Evolutionary conservation across 768 basidiomycete genomes (phyloP), one percentile per base, ranked within the genome.

Genomic region (Boletus sensibilis): DNA sequence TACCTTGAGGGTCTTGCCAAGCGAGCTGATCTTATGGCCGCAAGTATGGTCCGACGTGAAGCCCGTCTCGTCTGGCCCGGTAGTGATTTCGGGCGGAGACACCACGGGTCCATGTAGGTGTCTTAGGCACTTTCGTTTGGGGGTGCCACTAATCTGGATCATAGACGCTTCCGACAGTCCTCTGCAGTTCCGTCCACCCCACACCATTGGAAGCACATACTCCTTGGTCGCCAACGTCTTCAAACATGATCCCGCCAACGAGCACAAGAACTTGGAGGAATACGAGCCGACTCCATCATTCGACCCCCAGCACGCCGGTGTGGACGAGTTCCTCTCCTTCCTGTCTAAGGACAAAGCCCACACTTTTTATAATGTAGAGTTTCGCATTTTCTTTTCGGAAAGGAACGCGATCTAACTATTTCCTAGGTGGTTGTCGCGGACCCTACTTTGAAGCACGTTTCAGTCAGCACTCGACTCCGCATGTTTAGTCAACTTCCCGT

Each of bases 201-300:
- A 60, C 21, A 31, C 27, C 21, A 40, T 43, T 3, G 52, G 56
- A 40, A 44, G 42, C 7, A n/a, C 52, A 35, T 46, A 46, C 34
- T 53, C 59, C 14, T 50, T 60, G 56, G 43, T 60, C 18, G 56
- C 57, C 18, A 34, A 58, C 20, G 40, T 60, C 2, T 50, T 58
- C 13, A 39, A 57, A 20, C 27, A 33, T n/a, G 16, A 12, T 14
- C 20, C 33, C 2, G 39, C 21, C 8, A 38, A 49, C 10, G 27
- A 20, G n/a, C 4, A 34, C n/a, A 49, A 27, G 20, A 25, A 21
- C 18, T n/a, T 54, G 53, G 1, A 54, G 7, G 44, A 52, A 18
- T 46, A 25, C 4, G 47, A 46, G 21, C 47, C 48, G 1, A 16
- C 47, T 13, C 51, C 47, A 2, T 14, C 41, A 3, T 29, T 60